Evolutionary conservation across 179 eudicot genomes (phyloP), one percentile per base, ranked within the genome.

Genomic region (Nepenthes alata): DNA sequence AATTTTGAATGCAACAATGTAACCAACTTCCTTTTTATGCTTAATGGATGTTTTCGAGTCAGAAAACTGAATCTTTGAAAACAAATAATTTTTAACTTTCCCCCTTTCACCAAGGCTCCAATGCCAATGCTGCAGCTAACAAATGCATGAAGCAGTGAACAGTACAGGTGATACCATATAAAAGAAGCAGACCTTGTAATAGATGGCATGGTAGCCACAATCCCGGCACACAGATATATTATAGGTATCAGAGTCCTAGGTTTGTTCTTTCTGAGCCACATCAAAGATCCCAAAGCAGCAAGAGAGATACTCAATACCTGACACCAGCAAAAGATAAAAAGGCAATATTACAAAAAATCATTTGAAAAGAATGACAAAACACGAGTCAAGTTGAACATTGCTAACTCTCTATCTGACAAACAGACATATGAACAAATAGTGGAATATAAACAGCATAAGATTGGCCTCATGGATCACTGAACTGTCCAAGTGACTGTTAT

Each of bases 211-310:
- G 96, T 93, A 55, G 96, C 86, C 61, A 86, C 81, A 59, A 93
- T 81, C 49, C 85, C 90, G 47, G 98, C 98, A 76, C 95, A 86
- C 62, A 84, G 73, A 72, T 93, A 93, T 69, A 93, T 85, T 34
- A 93, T 67, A 38, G 98, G 96, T 56, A 86, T 80, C 83, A 93
- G 71, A 14, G 91, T 78, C 82, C 79, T 86, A 58, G 98, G 98
- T 67, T 89, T 93, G 78, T 93, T 89, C 70, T 89, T 93, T 70
- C 96, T 70, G 25, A 93, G 95, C 98, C 98, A 93, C 80, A 93
- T 89, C 83, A 93, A 77, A 61, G 98, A 93, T 74, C 95, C 96
- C 84, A 93, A 68, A 47, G 96, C 95, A 65, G 98, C 95, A 54
- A 93, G 90, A 54, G 96, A 89, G 66, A 93, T 72, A 55, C 82